phyloP scores from a whole-genome alignment of 163 green algal species.

The Volvox carteri region DNA sequence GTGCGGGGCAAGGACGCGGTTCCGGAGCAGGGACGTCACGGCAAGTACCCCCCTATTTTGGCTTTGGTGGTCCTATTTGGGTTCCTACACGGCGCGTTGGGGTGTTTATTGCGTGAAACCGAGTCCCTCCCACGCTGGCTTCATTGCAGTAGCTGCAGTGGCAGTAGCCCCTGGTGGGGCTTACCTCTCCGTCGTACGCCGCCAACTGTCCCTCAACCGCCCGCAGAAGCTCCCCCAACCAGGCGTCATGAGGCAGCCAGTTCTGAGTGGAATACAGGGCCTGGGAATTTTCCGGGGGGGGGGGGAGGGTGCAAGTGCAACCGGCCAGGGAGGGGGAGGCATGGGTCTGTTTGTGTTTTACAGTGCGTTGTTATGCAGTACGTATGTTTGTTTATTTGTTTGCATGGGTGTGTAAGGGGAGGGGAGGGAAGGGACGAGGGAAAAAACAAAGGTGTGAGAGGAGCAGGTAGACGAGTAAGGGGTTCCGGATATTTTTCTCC shows the following conservation, averaged over 20 bases:
- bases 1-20: too few species aligned
- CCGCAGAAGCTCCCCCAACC: conserved; percentile 36
- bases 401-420: neutral
- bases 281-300: neutral
- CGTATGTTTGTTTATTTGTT: neutral
- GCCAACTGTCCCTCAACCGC: conserved; percentile 26
- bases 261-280: conserved; percentile 22
- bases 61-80: too few species aligned
- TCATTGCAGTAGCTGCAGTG: too few species aligned
- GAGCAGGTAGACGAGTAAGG: neutral
- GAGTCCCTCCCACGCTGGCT: too few species aligned
- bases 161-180: neutral
- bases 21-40: too few species aligned
- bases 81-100: too few species aligned
- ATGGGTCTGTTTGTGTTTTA: too few species aligned
- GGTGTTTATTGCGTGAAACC: too few species aligned
- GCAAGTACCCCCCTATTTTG: neutral
- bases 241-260: conserved; percentile 32
- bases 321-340: too few species aligned
- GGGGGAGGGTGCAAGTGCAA: neutral
- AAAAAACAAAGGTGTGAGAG: neutral
- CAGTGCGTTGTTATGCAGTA: neutral
- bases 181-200: conserved; percentile 25
- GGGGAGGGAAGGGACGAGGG: neutral
- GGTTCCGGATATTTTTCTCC: neutral